phyloP scores from a whole-genome alignment of 805 yeast species.

The Zygoascus tannicola region DNA sequence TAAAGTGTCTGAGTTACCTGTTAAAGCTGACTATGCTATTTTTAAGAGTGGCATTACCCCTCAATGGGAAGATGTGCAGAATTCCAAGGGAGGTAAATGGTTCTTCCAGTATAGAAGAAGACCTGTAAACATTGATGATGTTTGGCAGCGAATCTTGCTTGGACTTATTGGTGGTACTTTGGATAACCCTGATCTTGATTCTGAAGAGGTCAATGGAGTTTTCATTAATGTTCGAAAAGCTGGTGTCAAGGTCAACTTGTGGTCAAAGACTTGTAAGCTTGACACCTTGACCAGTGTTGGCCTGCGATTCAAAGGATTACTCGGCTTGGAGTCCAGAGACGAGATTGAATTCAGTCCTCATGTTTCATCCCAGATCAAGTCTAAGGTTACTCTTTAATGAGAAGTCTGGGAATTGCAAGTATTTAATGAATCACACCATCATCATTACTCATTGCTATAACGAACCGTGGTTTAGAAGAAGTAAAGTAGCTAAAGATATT shows the following conservation, averaged over 20 bases:
- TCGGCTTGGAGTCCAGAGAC: slow-evolving; percentile 65
- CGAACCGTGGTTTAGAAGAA: too few relatives aligned
- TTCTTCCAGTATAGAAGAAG: slow-evolving; percentile 40
- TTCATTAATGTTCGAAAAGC: slow-evolving; percentile 81
- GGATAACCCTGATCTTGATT: slow-evolving; percentile 71
- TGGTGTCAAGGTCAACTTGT: slow-evolving; percentile 76
- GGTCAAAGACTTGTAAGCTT: slow-evolving; percentile 76
- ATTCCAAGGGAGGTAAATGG: slow-evolving; percentile 93
- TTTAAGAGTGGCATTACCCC: slow-evolving; percentile 92
- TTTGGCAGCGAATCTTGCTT: slow-evolving; percentile 68
- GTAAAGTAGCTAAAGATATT: too few relatives aligned
- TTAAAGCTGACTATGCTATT: slow-evolving; percentile 88
- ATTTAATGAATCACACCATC: neutral
- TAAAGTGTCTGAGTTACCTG: slow-evolving; percentile 79
- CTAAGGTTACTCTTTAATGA: slow-evolving; percentile 14
- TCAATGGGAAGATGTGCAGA: slow-evolving; percentile 94
- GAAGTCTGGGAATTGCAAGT: neutral
- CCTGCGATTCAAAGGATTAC: slow-evolving; percentile 74
- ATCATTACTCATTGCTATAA: too few relatives aligned
- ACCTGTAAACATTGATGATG: slow-evolving; percentile 58
- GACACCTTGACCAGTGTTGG: slow-evolving; percentile 66
- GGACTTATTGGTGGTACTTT: slow-evolving; percentile 93
- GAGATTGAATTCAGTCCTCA: slow-evolving; percentile 73
- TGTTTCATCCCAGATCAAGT: slow-evolving; percentile 31
- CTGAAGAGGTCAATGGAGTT: slow-evolving; percentile 85